Base-by-base conservation (phyloP, 2,329 filamentous ascomycete species). In the Aspergillus eucalypticola region DNA sequence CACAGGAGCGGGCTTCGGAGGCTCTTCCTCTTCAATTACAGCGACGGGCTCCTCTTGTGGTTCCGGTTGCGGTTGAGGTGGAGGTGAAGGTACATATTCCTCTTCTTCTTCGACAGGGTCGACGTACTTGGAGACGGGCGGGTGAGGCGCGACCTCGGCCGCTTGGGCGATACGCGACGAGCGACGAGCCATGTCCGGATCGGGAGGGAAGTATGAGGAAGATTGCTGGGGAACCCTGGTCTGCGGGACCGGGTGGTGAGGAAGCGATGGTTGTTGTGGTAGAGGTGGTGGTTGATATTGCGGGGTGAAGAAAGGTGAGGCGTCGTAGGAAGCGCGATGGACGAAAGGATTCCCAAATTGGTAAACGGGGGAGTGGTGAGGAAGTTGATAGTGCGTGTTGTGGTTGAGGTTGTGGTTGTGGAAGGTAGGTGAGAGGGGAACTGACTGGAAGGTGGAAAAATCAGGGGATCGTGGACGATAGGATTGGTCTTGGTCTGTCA, bases 391-490 rank as follows among this genome's bases (percentile, higher is more conserved):
- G 41, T 42, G 39, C 10, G 10, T 19, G 39, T n/a, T n/a, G 39
- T 29, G 21, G 44, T 25, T 23, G 44, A 29, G 21, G 23, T 46
- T 19, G 42, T 25, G 42, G 19, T 13, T 25, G 42, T 10, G 15
- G 21, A 23, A 46, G 71, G 72, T 62, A 70, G 71, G 68, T 62
- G 77, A 72, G 64, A 78, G 73, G 67, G 74, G 69, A 60, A 35
- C 32, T 35, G 76, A 69, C 66, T 79, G 70, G 69, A 81, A 78
- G 69, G 76, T 78, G 62, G 83, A 83, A 66, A 86, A 77, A 66
- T 82, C 79, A 67, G 81, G 81, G 48, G 79, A 82, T 69, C 75
- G 75, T 63, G 79, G 79, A 67, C 78, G 75, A 71, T 82, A 81
- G 29, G 74, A 73, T 58, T 74, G 77, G 65, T 79, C 75, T 67